Conservation (phyloP, 495 filamentous ascomycete genomes). For the Lophiotrema nucula region DNA sequence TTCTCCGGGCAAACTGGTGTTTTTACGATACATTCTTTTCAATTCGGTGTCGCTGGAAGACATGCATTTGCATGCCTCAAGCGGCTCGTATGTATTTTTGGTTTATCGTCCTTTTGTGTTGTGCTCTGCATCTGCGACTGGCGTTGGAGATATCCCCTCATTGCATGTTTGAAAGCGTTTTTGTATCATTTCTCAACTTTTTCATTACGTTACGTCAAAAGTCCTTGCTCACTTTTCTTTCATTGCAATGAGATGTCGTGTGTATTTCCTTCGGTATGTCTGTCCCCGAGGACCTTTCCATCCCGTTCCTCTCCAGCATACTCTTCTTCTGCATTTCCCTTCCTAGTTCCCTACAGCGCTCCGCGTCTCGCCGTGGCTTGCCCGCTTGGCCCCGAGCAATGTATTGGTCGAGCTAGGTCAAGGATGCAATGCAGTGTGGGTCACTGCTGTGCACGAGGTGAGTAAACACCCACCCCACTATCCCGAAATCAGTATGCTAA, state of each 20-base stretch:
- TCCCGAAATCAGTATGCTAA: no score
- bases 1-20: constrained; percentile 32
- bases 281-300: constrained; percentile 38
- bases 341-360: constrained; percentile 12
- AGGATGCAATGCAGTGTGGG: constrained; percentile 24
- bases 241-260: constrained; percentile 31
- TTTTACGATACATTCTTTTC: constrained; percentile 23
- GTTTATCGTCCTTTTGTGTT: constrained; percentile 35
- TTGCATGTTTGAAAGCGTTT: constrained; percentile 29
- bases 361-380: constrained; percentile 37
- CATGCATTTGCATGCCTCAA: no score
- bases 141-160: constrained; percentile 37
- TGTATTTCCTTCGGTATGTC: constrained; percentile 33
- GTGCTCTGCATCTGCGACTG: constrained; percentile 37
- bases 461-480: no score
- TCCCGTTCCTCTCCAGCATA: constrained; percentile 36
- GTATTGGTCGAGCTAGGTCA: constrained; percentile 12
- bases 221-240: constrained; percentile 9
- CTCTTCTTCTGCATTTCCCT: constrained; percentile 13
- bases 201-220: neutral
- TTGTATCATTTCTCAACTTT: constrained; percentile 2
- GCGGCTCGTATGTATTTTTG: constrained; percentile 33
- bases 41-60: no score
- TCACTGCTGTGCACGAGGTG: no score
- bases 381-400: constrained; percentile 38